phyloP scores from a whole-genome alignment of 495 filamentous ascomycete species.

The Neurospora discreta region DNA sequence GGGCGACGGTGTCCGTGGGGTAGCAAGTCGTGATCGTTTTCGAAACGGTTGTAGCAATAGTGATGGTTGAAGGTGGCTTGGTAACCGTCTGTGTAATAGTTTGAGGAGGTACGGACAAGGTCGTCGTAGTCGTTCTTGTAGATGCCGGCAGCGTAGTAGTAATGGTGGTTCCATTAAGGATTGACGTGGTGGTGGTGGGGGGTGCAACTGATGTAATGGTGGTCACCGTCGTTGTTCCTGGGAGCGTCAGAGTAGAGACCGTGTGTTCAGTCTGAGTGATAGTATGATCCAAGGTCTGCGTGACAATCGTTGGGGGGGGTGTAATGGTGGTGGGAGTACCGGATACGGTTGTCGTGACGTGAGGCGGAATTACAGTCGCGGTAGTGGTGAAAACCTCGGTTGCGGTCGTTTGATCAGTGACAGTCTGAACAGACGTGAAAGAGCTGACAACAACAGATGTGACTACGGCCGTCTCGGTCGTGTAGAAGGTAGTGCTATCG shows the following conservation, averaged over 20 bases:
- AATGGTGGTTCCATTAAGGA: constrained; percentile 9
- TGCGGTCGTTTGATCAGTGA: constrained; percentile 8
- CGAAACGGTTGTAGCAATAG: constrained; percentile 13
- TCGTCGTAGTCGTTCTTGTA: constrained; percentile 13
- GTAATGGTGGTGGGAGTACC: constrained; percentile 14
- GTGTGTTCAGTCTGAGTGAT: constrained; percentile 9
- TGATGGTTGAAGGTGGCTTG: constrained; percentile 9
- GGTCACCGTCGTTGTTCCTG: constrained; percentile 14
- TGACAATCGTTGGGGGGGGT: neutral
- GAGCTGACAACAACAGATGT: constrained; percentile 13
- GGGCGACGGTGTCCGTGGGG: constrained; percentile 11
- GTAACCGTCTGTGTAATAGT: constrained; percentile 10
- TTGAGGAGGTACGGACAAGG: neutral
- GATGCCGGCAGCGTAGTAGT: constrained; percentile 19
- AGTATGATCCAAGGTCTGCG: constrained; percentile 11
- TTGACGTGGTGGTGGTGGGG: constrained; percentile 14
- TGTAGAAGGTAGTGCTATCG: constrained; percentile 13
- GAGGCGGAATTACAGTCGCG: constrained; percentile 8
- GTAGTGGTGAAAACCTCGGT: constrained; percentile 17
- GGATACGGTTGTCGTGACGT: constrained; percentile 8
- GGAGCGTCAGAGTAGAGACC: constrained; percentile 10
- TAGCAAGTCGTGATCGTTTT: constrained; percentile 22
- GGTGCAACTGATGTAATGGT: constrained; percentile 12
- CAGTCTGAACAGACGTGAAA: constrained; percentile 4
- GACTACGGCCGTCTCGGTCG: constrained; percentile 2